Percentiles rank a stretch among this genome's conserved stretches.
phyloP scores from a whole-genome alignment of 1,284 basidiomycete species.

The Hemileia vastatrix region DNA sequence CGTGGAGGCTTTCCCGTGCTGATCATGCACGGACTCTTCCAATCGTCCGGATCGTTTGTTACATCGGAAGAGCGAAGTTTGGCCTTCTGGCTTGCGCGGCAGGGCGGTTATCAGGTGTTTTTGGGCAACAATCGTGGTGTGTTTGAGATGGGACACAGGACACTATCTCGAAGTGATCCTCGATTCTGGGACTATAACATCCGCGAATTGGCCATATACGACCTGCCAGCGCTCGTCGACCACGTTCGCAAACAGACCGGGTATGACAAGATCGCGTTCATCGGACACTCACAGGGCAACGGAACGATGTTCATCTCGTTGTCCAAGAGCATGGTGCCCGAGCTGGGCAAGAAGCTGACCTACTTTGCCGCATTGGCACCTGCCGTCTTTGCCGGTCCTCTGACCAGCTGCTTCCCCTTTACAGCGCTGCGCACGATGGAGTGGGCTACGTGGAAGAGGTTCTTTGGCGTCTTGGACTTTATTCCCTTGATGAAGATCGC shows the following conservation, averaged over 20 bases:
- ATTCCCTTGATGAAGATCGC: constrained; percentile 42
- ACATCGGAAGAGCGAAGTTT: constrained; percentile 41
- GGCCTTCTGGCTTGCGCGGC: constrained; percentile 41
- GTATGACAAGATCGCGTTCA: constrained; percentile 55
- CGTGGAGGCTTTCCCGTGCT: constrained; percentile 38
- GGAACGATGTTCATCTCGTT: constrained; percentile 48
- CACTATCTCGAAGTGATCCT: constrained; percentile 32
- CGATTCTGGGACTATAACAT: constrained; percentile 44
- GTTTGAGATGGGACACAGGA: constrained; percentile 42
- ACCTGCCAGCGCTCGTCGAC: constrained; percentile 41
- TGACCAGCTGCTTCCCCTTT: constrained; percentile 39
- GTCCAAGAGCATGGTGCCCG: constrained; percentile 41
- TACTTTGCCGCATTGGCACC: constrained; percentile 41
- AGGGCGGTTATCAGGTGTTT: constrained; percentile 42
- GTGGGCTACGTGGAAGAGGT: constrained; percentile 36
- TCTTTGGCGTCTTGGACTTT: constrained; percentile 43
- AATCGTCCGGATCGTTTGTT: constrained; percentile 42
- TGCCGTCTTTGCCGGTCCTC: constrained; percentile 38
- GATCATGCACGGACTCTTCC: constrained; percentile 44
- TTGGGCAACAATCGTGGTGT: constrained; percentile 43
- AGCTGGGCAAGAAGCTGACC: constrained; percentile 34
- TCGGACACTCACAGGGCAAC: constrained; percentile 58
- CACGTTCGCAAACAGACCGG: constrained; percentile 38
- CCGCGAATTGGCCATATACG: constrained; percentile 40
- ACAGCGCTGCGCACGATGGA: too few relatives aligned